These are phyloP conservation scores for Clonostachys sp. DNA, from an alignment of 2,329 filamentous ascomycete species.

Conservation along the genomic window DNA sequence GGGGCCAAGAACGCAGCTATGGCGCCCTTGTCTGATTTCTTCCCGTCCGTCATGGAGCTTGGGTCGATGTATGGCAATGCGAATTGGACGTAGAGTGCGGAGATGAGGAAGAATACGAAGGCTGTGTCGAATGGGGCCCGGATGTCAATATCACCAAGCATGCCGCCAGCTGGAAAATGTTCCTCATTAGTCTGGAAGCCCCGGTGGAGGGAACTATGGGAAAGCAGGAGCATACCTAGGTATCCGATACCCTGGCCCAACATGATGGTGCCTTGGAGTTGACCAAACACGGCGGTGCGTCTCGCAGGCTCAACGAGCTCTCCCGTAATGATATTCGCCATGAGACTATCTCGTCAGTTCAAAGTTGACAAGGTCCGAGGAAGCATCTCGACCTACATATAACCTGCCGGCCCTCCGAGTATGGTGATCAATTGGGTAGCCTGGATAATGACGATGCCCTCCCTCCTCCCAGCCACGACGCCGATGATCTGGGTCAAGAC, in stretches of 20 bases:
- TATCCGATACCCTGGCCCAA: conserved; percentile 62
- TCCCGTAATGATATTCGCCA: conserved; percentile 64
- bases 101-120: conserved; percentile 47
- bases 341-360: conserved; percentile 31
- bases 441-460: conserved; percentile 66
- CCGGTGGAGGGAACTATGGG: neutral
- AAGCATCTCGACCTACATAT: conserved; percentile 38
- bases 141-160: conserved; percentile 63
- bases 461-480: conserved; percentile 53
- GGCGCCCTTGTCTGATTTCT: conserved; percentile 23
- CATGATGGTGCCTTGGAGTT: conserved; percentile 63
- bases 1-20: conserved; percentile 57
- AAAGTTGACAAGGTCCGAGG: accelerated
- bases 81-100: conserved; percentile 33
- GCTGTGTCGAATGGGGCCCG: conserved; percentile 61
- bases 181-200: too few species aligned
- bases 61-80: conserved; percentile 46
- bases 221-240: conserved; percentile 31
- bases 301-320: conserved; percentile 56
- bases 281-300: conserved; percentile 61
- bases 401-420: conserved; percentile 64
- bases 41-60: conserved; percentile 24
- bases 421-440: conserved; percentile 63
- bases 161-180: conserved; percentile 45
- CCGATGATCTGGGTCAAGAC: conserved; percentile 61